These are phyloP conservation scores for Hypoxylon rubiginosum DNA, from an alignment of 2,329 filamentous ascomycete species.

Conservation along the genomic window DNA sequence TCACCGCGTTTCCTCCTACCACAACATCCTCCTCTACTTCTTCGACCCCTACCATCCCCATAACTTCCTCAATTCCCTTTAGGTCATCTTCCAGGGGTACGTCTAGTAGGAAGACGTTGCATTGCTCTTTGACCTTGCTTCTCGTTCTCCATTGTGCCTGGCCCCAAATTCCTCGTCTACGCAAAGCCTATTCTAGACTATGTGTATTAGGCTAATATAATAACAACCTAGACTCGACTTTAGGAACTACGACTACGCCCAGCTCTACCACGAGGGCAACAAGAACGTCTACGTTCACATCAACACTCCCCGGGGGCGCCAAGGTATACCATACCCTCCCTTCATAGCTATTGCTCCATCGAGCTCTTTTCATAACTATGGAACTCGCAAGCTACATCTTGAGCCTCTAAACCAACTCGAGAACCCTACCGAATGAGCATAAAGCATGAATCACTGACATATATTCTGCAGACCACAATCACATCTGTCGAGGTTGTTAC, in stretches of 20 bases:
- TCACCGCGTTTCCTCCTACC: slow-evolving; percentile 6
- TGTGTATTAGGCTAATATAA: slow-evolving; percentile 14
- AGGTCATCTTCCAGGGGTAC: slow-evolving; percentile 35
- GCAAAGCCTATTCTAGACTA: not conserved
- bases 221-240: slow-evolving; percentile 34
- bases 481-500: slow-evolving; percentile 49
- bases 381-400: not conserved
- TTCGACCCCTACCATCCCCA: slow-evolving; percentile 8
- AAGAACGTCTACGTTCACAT: slow-evolving; percentile 49
- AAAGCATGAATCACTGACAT: slow-evolving; percentile 18
- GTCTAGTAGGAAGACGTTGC: slow-evolving; percentile 23
- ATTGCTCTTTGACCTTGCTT: slow-evolving; percentile 21
- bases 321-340: slow-evolving; percentile 11
- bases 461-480: slow-evolving; percentile 45
- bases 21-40: slow-evolving; percentile 20
- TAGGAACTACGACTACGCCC: slow-evolving; percentile 35
- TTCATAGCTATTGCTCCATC: not conserved
- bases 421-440: not conserved
- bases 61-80: slow-evolving; percentile 23
- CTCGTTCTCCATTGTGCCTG: slow-evolving; percentile 15
- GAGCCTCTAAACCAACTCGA: not conserved
- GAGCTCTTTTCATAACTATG: not conserved
- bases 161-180: not conserved
- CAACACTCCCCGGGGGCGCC: slow-evolving; percentile 49
- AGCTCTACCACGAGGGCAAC: slow-evolving; percentile 30